Evolutionary conservation across 495 filamentous ascomycete genomes (phyloP).

Genomic region (Ramalina intermedia): DNA sequence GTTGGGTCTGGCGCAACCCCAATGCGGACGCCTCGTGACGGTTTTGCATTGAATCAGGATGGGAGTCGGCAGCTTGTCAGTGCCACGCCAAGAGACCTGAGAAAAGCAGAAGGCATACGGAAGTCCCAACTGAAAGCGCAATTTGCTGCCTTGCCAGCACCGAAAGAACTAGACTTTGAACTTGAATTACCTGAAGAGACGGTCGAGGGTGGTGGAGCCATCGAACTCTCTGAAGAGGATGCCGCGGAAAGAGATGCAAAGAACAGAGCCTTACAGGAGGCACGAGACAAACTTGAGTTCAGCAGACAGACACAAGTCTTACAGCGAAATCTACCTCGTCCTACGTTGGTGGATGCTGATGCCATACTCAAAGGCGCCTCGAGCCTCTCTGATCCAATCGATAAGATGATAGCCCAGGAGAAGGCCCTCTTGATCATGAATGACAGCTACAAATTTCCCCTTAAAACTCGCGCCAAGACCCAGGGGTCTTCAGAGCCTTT

Average conservation of each 20-base stretch:
- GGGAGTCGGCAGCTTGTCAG: constrained; percentile 52
- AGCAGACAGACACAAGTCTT: constrained; percentile 78
- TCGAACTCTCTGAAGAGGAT: constrained; percentile 61
- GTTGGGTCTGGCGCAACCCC: constrained; percentile 64
- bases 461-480: constrained; percentile 44
- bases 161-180: constrained; percentile 83
- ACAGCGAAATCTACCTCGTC: constrained; percentile 70
- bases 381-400: constrained; percentile 36
- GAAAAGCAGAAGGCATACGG: constrained; percentile 54
- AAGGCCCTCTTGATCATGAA: constrained; percentile 64
- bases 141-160: constrained; percentile 76
- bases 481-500: constrained; percentile 45
- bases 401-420: constrained; percentile 54
- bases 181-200: constrained; percentile 82
- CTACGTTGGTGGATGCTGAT: constrained; percentile 55
- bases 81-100: constrained; percentile 65
- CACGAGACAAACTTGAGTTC: constrained; percentile 60
- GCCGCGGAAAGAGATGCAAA: constrained; percentile 67
- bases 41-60: constrained; percentile 66
- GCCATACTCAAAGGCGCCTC: constrained; percentile 47
- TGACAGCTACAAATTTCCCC: constrained; percentile 61
- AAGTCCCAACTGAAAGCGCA: constrained; percentile 51
- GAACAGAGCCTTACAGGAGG: constrained; percentile 51
- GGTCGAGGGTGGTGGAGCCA: constrained; percentile 38
- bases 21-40: constrained; percentile 81